Evolutionary conservation across 495 filamentous ascomycete species (phyloP), one percentile per base, ranked within the genome.

Genomic region (Ascobolus immersus): DNA sequence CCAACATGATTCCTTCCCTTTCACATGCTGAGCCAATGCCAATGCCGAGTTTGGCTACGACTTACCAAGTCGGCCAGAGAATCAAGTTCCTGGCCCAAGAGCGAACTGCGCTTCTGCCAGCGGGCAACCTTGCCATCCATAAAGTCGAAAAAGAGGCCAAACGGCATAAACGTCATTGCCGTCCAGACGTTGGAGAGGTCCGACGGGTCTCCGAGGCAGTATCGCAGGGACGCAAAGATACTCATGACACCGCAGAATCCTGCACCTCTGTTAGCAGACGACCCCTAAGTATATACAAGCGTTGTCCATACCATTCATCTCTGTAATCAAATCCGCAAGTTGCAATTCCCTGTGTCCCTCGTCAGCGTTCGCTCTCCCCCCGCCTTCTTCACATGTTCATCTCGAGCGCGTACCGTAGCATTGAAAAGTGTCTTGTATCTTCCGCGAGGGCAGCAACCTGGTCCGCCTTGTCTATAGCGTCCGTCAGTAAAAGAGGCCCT

Each of bases 61-160:
- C 57, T 22, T 74, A 94, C 86, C 58, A 96, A 50, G 52, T 96
- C 86, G 25, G 86, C 86, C 25, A 96, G 60, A n/a, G 84, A 93
- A 55, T 96, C 86, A 25, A 96, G 60, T 55, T 94, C 86, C 53
- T 94, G 86, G 3, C 86, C 86, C 86, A 96, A 94, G 47, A 94
- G 58, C 36, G 74, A 82, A 39, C 77, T 79, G 67, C 93, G 94
- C 53, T 77, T 71, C 46, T 89, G 64, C 89, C 86, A 94, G 34
- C 86, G 59, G 38, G 86, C 86, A 25, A 96, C 81, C 45, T 77
- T 86, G 41, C 86, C 86, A 52, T 96, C 86, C 71, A 94, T 80
- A 48, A 92, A 91, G 51, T 96, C 86, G 53, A 96, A 96, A 59
- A 93, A 93, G 3, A 94, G 64, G 2, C 82, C 86, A 20, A 93